These are phyloP conservation scores for Chaetomium fimeti DNA, from an alignment of 495 filamentous ascomycete species.

Conservation along the genomic window DNA sequence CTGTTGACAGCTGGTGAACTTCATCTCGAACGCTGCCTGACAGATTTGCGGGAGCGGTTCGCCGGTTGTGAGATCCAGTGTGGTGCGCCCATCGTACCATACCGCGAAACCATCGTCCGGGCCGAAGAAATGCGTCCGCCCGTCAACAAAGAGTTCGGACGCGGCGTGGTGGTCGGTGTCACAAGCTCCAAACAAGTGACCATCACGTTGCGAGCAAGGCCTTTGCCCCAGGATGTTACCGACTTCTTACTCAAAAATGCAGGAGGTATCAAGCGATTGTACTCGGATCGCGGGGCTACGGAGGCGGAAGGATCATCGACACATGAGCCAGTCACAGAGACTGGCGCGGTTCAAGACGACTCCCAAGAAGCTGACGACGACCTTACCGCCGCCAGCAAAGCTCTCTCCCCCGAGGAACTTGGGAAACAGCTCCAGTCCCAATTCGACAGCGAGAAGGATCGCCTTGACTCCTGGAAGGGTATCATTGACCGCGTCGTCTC, in stretches of 20 bases:
- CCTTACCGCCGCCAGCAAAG: constrained; percentile 48
- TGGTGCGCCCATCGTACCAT: constrained; percentile 91
- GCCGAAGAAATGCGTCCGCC: constrained; percentile 88
- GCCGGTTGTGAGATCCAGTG: constrained; percentile 94
- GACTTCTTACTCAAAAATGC: constrained; percentile 81
- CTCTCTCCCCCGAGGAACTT: constrained; percentile 71
- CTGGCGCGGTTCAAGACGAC: constrained; percentile 35
- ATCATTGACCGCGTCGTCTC: constrained; percentile 78
- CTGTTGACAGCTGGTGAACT: constrained; percentile 91
- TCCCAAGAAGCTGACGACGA: constrained; percentile 49
- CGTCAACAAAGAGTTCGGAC: constrained; percentile 80
- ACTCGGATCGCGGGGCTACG: constrained; percentile 60
- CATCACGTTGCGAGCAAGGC: constrained; percentile 72
- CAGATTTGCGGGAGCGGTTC: constrained; percentile 89
- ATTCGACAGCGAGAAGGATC: constrained; percentile 63
- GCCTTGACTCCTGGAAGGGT: constrained; percentile 67
- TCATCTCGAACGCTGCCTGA: constrained; percentile 90
- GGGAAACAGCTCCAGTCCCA: constrained; percentile 64
- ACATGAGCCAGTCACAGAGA: constrained; percentile 35
- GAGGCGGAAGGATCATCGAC: constrained; percentile 32
- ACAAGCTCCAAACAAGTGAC: constrained; percentile 85
- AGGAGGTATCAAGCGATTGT: constrained; percentile 73
- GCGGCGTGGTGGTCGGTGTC: constrained; percentile 70
- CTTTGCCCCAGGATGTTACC: constrained; percentile 74
- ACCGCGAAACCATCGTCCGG: constrained; percentile 84